Evolutionary conservation across 2,329 filamentous ascomycete species (phyloP).

Genomic region (Clarireedia monteithiana): DNA sequence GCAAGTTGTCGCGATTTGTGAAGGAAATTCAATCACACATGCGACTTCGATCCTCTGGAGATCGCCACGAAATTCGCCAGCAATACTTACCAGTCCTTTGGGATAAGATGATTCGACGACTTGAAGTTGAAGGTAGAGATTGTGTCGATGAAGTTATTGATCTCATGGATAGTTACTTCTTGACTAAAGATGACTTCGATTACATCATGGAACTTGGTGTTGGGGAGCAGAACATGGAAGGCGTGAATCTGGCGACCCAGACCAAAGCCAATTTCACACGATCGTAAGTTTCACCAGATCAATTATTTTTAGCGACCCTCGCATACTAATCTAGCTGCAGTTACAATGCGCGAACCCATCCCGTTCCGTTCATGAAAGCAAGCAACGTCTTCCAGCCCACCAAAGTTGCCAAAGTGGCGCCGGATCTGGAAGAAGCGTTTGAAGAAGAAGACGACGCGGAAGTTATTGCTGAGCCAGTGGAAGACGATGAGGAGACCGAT

Average conservation of each 20-base stretch:
- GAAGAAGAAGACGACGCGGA: constrained; percentile 79
- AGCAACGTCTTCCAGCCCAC: constrained; percentile 67
- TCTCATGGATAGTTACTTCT: constrained; percentile 93
- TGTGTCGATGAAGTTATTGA: constrained; percentile 77
- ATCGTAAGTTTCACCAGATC: constrained; percentile 49
- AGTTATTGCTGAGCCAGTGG: constrained; percentile 47
- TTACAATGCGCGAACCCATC: constrained; percentile 81
- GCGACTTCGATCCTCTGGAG: constrained; percentile 82
- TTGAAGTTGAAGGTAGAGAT: constrained; percentile 75
- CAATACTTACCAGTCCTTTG: constrained; percentile 88
- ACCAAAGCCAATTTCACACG: constrained; percentile 87
- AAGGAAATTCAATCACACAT: constrained; percentile 97
- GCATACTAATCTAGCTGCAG: constrained; percentile 34
- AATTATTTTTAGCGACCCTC: background rate
- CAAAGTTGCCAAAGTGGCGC: constrained; percentile 64
- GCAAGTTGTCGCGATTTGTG: constrained; percentile 69
- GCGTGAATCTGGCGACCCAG: constrained; percentile 71
- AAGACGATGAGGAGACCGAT: constrained; percentile 67
- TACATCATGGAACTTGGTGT: constrained; percentile 86
- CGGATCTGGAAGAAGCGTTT: constrained; percentile 92
- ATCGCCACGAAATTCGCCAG: constrained; percentile 88
- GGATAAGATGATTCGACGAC: constrained; percentile 65
- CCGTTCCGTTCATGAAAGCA: constrained; percentile 93
- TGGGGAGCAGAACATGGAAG: constrained; percentile 70
- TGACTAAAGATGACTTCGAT: constrained; percentile 93